Evolutionary conservation across 768 basidiomycete genomes (phyloP).

Genomic region (Suillus paluster): DNA sequence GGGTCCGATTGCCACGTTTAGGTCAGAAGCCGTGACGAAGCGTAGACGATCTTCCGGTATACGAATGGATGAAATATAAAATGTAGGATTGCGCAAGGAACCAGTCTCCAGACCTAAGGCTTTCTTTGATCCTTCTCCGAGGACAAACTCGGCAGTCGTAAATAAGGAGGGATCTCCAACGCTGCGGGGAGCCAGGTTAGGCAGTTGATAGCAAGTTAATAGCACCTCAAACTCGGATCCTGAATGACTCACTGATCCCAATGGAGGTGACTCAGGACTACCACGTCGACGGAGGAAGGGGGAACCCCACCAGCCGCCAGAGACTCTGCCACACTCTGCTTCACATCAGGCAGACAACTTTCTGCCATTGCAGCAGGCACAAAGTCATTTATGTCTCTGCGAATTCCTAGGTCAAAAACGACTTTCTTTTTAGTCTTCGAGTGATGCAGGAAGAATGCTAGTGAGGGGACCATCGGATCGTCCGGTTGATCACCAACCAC

Average conservation of each 20-base stretch:
- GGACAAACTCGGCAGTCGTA: conserved; percentile 46
- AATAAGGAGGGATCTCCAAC: conserved; percentile 50
- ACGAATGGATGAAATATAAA: conserved; percentile 32
- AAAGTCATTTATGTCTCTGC: conserved; percentile 49
- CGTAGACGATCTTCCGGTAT: conserved; percentile 40
- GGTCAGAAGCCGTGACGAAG: conserved; percentile 36
- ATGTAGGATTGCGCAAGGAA: conserved; percentile 44
- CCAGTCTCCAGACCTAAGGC: conserved; percentile 33
- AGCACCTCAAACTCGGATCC: conserved; percentile 47
- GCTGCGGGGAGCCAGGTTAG: conserved; percentile 46
- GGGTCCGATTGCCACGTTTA: conserved; percentile 45
- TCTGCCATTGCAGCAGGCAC: conserved; percentile 34
- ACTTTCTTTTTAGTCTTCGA: conserved; percentile 43
- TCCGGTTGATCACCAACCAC: conserved; percentile 39
- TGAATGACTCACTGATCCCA: conserved; percentile 49
- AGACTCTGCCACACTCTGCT: conserved; percentile 43
- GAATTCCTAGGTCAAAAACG: conserved; percentile 61
- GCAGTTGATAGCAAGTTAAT: conserved; percentile 41
- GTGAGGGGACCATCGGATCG: conserved; percentile 42
- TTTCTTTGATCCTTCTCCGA: conserved; percentile 42
- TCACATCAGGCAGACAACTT: conserved; percentile 31
- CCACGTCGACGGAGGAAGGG: conserved; percentile 46
- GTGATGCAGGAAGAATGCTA: conserved; percentile 58
- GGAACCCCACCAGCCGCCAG: conserved; percentile 48
- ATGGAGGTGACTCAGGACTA: conserved; percentile 56